phyloP scores from a whole-genome alignment of 352 stramenopile genomes.

The Phytophthora pinifolia region DNA sequence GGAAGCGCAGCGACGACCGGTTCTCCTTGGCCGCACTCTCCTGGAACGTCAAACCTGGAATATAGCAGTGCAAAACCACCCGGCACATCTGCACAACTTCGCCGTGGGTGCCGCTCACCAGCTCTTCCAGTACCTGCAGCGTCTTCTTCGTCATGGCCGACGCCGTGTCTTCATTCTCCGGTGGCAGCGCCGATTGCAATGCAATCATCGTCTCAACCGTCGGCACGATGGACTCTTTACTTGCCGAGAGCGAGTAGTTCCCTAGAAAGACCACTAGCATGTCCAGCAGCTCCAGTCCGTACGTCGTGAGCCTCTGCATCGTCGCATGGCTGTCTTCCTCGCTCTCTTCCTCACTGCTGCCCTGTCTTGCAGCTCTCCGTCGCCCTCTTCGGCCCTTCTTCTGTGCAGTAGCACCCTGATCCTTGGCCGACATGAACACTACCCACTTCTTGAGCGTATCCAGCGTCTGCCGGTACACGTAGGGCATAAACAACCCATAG shows the following conservation, averaged over 20 bases:
- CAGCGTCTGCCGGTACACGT: slow-evolving; percentile 81
- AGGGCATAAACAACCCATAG: slow-evolving; percentile 86
- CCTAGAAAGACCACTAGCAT: slow-evolving; percentile 60
- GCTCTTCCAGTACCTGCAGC: slow-evolving; percentile 41
- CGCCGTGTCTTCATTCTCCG: slow-evolving; percentile 42
- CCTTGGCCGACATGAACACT: slow-evolving; percentile 29
- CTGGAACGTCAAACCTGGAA: slow-evolving; percentile 69
- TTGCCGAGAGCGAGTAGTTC: slow-evolving; percentile 62
- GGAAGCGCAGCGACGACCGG: slow-evolving; percentile 56
- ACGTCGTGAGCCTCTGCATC: slow-evolving; percentile 43
- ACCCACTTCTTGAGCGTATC: slow-evolving; percentile 84
- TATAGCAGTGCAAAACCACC: slow-evolving; percentile 71
- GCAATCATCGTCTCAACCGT: slow-evolving; percentile 68
- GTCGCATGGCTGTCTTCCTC: slow-evolving; percentile 29
- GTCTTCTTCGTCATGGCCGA: slow-evolving; percentile 39
- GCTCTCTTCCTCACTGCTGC: slow-evolving; percentile 32
- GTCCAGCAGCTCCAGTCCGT: slow-evolving; percentile 60
- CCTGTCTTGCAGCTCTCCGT: slow-evolving; percentile 7
- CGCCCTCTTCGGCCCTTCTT: slow-evolving; percentile 14
- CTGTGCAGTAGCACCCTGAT: background rate
- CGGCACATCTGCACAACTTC: slow-evolving; percentile 53
- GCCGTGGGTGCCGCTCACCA: slow-evolving; percentile 57
- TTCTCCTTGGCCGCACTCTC: slow-evolving; percentile 58
- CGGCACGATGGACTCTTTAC: slow-evolving; percentile 71
- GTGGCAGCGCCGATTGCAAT: slow-evolving; percentile 48